Conservation (phyloP, 1,284 basidiomycete genomes). For the Boletus holoroseus region DNA sequence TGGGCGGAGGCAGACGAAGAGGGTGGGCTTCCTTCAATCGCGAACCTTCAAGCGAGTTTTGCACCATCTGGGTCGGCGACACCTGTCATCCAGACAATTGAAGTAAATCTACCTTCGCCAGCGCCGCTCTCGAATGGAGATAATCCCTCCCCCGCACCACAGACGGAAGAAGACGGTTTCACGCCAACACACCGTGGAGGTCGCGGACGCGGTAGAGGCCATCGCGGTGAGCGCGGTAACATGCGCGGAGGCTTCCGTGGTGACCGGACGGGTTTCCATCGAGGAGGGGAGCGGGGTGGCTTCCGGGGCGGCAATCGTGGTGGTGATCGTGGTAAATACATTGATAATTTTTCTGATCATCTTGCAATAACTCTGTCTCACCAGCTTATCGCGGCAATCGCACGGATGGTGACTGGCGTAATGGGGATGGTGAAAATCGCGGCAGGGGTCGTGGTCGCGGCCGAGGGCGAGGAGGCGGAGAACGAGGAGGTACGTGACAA, state of each 20-base stretch:
- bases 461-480: conserved; percentile 39
- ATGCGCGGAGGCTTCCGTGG: conserved; percentile 37
- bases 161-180: conserved; percentile 60
- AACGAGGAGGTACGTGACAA: conserved; percentile 26
- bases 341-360: not conserved
- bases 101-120: conserved; percentile 33
- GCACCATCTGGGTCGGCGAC: conserved; percentile 49
- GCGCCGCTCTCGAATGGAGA: conserved; percentile 30
- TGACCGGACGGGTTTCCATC: conserved; percentile 35
- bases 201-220: conserved; percentile 42
- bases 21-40: conserved; percentile 53
- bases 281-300: conserved; percentile 37
- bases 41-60: conserved; percentile 49
- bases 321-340: conserved; percentile 36
- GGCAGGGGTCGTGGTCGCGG: conserved; percentile 43
- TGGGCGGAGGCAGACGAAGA: conserved; percentile 55
- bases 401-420: conserved; percentile 38
- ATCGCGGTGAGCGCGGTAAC: conserved; percentile 36
- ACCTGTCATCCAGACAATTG: conserved; percentile 41
- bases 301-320: conserved; percentile 39
- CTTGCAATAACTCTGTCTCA: conserved; percentile 10
- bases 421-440: conserved; percentile 35
- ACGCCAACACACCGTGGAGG: conserved; percentile 40
- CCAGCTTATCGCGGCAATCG: conserved; percentile 37
- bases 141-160: conserved; percentile 24